Evolutionary conservation across 495 filamentous ascomycete species (phyloP).

Genomic region (Corynascus novoguineensis): DNA sequence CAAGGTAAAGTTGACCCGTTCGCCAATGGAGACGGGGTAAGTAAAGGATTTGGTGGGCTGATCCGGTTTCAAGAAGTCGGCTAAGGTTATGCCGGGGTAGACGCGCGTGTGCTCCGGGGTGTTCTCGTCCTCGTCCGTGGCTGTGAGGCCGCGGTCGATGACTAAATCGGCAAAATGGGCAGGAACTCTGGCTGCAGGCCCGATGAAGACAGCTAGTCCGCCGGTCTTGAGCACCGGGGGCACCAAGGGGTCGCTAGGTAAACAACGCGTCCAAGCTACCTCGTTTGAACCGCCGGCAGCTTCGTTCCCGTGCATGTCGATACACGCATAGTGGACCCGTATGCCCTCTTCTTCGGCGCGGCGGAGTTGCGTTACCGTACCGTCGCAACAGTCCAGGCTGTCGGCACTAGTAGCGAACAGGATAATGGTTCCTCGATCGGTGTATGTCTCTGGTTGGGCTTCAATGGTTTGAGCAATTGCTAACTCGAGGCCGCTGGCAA

Average conservation of each 20-base stretch:
- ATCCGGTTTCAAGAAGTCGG: constrained; percentile 11
- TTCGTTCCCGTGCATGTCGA: constrained; percentile 6
- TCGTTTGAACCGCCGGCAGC: background rate
- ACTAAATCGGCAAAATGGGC: constrained; percentile 16
- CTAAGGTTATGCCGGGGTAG: constrained; percentile 18
- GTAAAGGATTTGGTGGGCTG: constrained; percentile 8
- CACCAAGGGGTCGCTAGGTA: constrained; percentile 17
- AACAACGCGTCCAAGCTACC: constrained; percentile 8
- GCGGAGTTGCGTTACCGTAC: constrained; percentile 11
- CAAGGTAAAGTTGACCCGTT: constrained; percentile 18
- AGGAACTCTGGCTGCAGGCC: background rate
- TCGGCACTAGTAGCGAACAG: constrained; percentile 16
- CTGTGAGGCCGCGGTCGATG: constrained; percentile 16
- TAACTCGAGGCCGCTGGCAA: constrained; percentile 18
- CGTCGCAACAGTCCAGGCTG: background rate
- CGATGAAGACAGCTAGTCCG: constrained; percentile 18
- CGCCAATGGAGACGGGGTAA: constrained; percentile 14
- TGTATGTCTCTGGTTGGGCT: constrained; percentile 20
- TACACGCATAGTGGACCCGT: constrained; percentile 23
- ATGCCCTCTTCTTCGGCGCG: constrained; percentile 21
- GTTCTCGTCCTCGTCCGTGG: constrained; percentile 8
- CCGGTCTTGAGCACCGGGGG: constrained; percentile 20
- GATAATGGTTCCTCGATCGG: constrained; percentile 19
- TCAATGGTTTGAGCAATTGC: constrained; percentile 18
- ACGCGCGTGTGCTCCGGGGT: constrained; percentile 3